phyloP scores from a whole-genome alignment of 2,329 filamentous ascomycete genomes.

The Eutypa lata region DNA sequence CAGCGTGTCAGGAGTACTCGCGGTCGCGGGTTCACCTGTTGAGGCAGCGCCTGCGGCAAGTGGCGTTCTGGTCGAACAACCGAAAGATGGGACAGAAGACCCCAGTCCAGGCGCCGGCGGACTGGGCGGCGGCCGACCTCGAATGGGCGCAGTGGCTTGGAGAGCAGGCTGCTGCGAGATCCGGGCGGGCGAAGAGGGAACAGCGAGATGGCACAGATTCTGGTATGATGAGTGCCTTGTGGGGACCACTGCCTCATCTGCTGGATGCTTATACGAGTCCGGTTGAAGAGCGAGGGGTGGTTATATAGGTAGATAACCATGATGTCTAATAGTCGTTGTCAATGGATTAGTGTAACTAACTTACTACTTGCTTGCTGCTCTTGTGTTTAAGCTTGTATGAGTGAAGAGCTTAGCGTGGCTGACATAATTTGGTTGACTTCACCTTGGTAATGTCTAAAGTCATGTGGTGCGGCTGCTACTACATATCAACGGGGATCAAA shows the following conservation, averaged over 20 bases:
- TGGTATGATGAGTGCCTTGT: constrained; percentile 13
- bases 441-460: too few species aligned
- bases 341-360: too few species aligned
- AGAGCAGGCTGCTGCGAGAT: constrained; percentile 12
- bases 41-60: constrained; percentile 21
- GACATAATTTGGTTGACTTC: too few species aligned
- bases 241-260: constrained; percentile 23
- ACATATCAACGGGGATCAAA: too few species aligned
- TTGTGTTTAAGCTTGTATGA: too few species aligned
- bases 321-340: too few species aligned
- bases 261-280: constrained; percentile 12
- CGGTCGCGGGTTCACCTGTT: constrained; percentile 19
- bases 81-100: constrained; percentile 11
- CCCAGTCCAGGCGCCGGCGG: constrained; percentile 17
- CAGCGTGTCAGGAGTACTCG: constrained; percentile 23
- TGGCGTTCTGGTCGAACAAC: constrained; percentile 16
- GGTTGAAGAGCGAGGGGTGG: neutral
- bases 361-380: too few species aligned
- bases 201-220: constrained; percentile 2
- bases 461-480: too few species aligned
- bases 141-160: constrained; percentile 25
- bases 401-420: too few species aligned
- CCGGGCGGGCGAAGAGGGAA: neutral
- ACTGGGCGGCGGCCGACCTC: constrained; percentile 21
- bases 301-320: too few species aligned